Conservation (phyloP, 306 rosid genomes). For the Lotus japonicus region DNA sequence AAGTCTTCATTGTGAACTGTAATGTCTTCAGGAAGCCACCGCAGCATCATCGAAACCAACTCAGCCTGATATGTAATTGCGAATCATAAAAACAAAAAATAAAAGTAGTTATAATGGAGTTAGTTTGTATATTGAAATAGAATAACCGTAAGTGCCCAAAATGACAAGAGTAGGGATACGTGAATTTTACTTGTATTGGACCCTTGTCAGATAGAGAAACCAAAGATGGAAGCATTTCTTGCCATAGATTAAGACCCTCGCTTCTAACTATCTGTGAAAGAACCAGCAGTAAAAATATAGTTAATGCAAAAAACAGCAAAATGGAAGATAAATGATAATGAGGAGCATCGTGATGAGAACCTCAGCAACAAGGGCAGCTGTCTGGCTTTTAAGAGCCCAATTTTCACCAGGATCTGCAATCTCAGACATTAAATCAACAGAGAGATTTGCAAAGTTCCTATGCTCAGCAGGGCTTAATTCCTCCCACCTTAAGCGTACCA, state of each 20-base stretch:
- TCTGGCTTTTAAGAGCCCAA: constrained; percentile 97
- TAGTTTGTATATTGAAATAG: constrained; percentile 5
- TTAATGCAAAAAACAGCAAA: background rate
- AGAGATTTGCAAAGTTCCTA: constrained; percentile 62
- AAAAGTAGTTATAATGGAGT: too few species aligned
- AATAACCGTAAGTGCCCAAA: background rate
- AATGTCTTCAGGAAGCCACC: constrained; percentile 99
- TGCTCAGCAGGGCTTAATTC: constrained; percentile 65
- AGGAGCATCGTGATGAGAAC: constrained; percentile 30
- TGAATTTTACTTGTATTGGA: constrained; percentile 68
- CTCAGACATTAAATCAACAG: constrained; percentile 78
- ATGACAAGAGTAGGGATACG: constrained; percentile 6
- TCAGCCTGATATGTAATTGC: constrained; percentile 60
- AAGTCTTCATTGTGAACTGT: constrained; percentile 96
- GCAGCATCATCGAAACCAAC: constrained; percentile 91
- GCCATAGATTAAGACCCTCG: constrained; percentile 76
- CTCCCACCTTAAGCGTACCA: constrained; percentile 93
- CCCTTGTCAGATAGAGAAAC: constrained; percentile 77
- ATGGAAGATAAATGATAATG: background rate
- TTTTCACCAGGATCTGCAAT: constrained; percentile 77
- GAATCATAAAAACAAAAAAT: background rate
- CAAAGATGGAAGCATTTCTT: constrained; percentile 66
- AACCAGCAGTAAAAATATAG: background rate
- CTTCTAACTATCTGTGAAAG: constrained; percentile 77
- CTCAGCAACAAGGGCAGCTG: constrained; percentile 98